A percentile compares a stretch with the other conserved stretches of the same genome.
Evolutionary conservation across 1,139 yeast genomes (phyloP).

Genomic region (Candida frijolesensis): DNA sequence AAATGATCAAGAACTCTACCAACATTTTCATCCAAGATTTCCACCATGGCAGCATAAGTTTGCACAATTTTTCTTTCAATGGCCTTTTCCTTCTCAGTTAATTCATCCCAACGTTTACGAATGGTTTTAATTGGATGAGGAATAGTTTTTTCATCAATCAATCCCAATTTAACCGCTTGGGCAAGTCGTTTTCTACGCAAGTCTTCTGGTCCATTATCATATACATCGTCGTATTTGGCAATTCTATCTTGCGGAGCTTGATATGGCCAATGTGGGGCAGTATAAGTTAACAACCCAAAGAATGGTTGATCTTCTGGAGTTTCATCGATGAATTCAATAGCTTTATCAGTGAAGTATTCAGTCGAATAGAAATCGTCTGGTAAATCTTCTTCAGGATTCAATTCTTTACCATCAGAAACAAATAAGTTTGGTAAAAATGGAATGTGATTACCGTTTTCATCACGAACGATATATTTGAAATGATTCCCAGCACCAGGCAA

Average conservation of each 20-base stretch:
- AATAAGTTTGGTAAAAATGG: constrained; percentile 38
- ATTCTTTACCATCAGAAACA: constrained; percentile 35
- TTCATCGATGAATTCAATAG: constrained; percentile 35
- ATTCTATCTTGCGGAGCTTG: constrained; percentile 55
- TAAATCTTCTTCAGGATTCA: constrained; percentile 36
- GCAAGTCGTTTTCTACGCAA: constrained; percentile 41
- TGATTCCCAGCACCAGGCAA: constrained; percentile 64
- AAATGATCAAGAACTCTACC: constrained; percentile 48
- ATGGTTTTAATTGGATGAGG: constrained; percentile 51
- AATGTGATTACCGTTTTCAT: constrained; percentile 23
- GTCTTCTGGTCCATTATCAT: constrained; percentile 51
- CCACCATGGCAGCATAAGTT: constrained; percentile 65
- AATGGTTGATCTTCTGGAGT: constrained; percentile 44
- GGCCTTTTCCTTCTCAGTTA: constrained; percentile 34
- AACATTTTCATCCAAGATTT: constrained; percentile 48
- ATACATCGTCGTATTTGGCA: constrained; percentile 49
- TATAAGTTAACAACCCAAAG: constrained; percentile 53
- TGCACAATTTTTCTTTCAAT: constrained; percentile 51
- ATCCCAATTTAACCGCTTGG: constrained; percentile 44
- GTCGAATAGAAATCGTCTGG: constrained; percentile 54
- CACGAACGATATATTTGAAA: constrained; percentile 48
- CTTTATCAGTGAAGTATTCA: constrained; percentile 58
- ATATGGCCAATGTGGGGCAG: constrained; percentile 67
- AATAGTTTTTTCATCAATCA: constrained; percentile 42
- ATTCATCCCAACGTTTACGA: constrained; percentile 44